These are phyloP conservation scores for Seiridium cupressi DNA, from an alignment of 2,329 filamentous ascomycete genomes.

Conservation along the genomic window DNA sequence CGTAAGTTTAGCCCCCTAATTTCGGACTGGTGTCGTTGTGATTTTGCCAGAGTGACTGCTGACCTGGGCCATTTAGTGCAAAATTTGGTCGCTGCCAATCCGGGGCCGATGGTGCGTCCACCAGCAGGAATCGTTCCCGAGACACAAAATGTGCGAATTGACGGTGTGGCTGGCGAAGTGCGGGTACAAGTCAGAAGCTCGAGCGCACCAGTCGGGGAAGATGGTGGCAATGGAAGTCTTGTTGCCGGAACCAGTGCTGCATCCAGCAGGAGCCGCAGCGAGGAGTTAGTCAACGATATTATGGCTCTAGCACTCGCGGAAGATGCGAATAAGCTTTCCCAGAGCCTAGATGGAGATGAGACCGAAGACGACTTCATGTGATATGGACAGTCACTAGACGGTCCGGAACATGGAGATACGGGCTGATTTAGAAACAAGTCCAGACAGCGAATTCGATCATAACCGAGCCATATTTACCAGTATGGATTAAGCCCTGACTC, in stretches of 20 bases:
- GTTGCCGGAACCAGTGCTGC: background rate
- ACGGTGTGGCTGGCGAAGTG: slow-evolving; percentile 56
- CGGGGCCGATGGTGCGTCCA: slow-evolving; percentile 15
- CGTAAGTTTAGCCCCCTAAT: slow-evolving; percentile 20
- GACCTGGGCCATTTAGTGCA: slow-evolving; percentile 38
- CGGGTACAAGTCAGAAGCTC: slow-evolving; percentile 49
- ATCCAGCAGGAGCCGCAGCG: slow-evolving; percentile 18
- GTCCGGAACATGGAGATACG: too few relatives aligned
- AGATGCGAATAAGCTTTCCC: slow-evolving; percentile 16
- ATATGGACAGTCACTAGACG: too few relatives aligned
- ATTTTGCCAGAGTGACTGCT: background rate
- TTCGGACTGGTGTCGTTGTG: background rate
- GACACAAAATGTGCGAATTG: slow-evolving; percentile 47
- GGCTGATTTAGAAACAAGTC: too few relatives aligned
- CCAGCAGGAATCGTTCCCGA: slow-evolving; percentile 26
- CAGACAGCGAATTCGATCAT: too few relatives aligned
- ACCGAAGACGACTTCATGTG: slow-evolving; percentile 12
- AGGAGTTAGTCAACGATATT: slow-evolving; percentile 31
- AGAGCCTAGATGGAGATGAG: slow-evolving; percentile 11
- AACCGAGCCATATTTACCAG: too few relatives aligned
- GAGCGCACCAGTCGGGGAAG: slow-evolving; percentile 22
- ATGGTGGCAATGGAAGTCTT: slow-evolving; percentile 7
- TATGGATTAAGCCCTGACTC: too few relatives aligned
- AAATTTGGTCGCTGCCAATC: slow-evolving; percentile 48
- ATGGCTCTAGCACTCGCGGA: slow-evolving; percentile 25